Evolutionary conservation across 1,139 yeast genomes (phyloP), one percentile per base, ranked within the genome.

Genomic region (Yamadazyma kanchanaburiensis): DNA sequence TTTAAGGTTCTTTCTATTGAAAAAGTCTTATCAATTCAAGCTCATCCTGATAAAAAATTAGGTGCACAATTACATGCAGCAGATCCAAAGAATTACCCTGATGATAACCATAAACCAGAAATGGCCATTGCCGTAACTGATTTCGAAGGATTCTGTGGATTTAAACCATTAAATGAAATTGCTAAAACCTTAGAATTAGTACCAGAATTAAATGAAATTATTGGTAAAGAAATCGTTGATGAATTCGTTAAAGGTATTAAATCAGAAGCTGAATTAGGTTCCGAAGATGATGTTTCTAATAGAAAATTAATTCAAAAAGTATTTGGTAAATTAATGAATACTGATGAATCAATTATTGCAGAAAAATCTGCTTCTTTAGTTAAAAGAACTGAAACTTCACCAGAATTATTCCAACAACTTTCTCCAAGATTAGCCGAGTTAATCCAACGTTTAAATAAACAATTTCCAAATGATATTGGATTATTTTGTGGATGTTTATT

Each of bases 81-180:
- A 19, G 97, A 91, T 61, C 97, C 98, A 33, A 79, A 80, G 48
- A 85, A 91, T 62, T 91, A 94, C 58, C 98, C 97, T 4, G 99
- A 91, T 61, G 95, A 80, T 55, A 91, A 91, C 67, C 99, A 91
- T 64, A 91, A 91, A 68, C 99, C 99, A 14, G 99, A 91, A 60
- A 94, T 91, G 97, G 97, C 98, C 31, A 79, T 91, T 55, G 98
- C 98, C 8, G 79, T 91, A 32, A 89, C 97, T 12, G 86, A 77
- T 38, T 91, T 91, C 49, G 97, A 91, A 65, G 98, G 96, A 0
- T 89, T 91, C 64, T 91, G 98, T 60, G 99, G 99, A 1, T 91
- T 91, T 68, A 83, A 94, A 57, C 98, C 98, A 9, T 73, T 89
- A 48, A 73, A 70, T 26, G 82, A 88, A 58, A 74, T 91, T 45